A percentile compares a stretch with the other conserved stretches of the same genome.
phyloP scores from a whole-genome alignment of 2,329 filamentous ascomycete species.

The Xenosphaeropsis pyriputrescens region DNA sequence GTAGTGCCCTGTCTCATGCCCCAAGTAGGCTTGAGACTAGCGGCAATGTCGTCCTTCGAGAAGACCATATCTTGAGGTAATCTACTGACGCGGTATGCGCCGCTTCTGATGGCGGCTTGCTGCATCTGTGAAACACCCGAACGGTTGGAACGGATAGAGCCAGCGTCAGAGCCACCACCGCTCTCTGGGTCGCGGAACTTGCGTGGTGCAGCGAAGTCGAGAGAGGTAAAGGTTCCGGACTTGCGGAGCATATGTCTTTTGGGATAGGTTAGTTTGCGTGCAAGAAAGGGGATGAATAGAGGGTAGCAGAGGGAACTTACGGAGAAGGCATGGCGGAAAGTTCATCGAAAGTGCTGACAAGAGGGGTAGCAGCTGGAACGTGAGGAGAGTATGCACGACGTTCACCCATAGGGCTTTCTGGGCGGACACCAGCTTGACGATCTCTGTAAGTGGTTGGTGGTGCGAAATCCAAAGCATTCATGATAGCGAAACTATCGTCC shows the following conservation, averaged over 20 bases:
- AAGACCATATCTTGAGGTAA: slow-evolving; percentile 51
- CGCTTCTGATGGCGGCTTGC: slow-evolving; percentile 44
- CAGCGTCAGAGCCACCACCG: slow-evolving; percentile 46
- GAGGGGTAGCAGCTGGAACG: slow-evolving; percentile 60
- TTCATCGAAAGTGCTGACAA: slow-evolving; percentile 77
- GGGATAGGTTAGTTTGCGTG: slow-evolving; percentile 14
- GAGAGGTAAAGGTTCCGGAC: slow-evolving; percentile 60
- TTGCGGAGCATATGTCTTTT: slow-evolving; percentile 61
- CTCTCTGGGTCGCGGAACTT: slow-evolving; percentile 50
- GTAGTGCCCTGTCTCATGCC: slow-evolving; percentile 13
- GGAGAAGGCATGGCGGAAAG: slow-evolving; percentile 77
- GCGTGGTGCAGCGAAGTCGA: slow-evolving; percentile 70
- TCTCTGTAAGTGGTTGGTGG: slow-evolving; percentile 57
- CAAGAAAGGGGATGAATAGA: background rate
- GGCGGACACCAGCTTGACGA: slow-evolving; percentile 47
- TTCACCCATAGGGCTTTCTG: slow-evolving; percentile 49
- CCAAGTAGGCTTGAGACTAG: slow-evolving; percentile 23
- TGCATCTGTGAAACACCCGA: slow-evolving; percentile 46
- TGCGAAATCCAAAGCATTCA: slow-evolving; percentile 68
- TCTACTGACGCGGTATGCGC: slow-evolving; percentile 55
- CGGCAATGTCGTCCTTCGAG: slow-evolving; percentile 44
- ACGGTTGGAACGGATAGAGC: slow-evolving; percentile 49
- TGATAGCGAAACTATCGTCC: slow-evolving; percentile 63
- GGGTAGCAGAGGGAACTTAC: slow-evolving; percentile 39
- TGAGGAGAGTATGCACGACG: slow-evolving; percentile 60